These are phyloP conservation scores for Pulveroboletus frians DNA, from an alignment of 768 basidiomycete genomes.

Conservation along the genomic window DNA sequence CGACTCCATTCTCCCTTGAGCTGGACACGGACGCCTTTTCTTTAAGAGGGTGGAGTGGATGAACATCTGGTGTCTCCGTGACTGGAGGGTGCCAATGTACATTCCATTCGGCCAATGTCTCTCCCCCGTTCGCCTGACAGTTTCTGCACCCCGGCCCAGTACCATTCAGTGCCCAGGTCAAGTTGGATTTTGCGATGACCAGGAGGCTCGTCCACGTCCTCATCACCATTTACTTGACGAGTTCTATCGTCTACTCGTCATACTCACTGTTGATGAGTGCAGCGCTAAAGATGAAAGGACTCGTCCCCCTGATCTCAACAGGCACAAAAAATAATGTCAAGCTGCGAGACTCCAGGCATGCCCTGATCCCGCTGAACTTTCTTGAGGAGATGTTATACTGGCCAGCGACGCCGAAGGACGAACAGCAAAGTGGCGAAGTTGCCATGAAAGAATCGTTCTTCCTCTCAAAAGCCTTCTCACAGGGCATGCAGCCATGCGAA, in stretches of 20 bases:
- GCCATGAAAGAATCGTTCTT: constrained; percentile 46
- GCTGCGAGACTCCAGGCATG: background rate
- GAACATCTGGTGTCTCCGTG: background rate
- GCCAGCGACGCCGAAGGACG: constrained; percentile 6
- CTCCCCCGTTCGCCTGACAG: background rate
- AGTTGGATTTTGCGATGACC: constrained; percentile 8
- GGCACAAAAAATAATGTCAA: background rate
- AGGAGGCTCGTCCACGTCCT: constrained; percentile 14
- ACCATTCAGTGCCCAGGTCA: background rate
- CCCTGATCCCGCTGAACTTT: background rate
- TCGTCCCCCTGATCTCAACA: constrained; percentile 1
- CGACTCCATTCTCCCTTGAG: background rate
- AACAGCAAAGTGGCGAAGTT: constrained; percentile 8
- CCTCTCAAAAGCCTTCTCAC: constrained; percentile 65
- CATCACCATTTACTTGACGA: constrained; percentile 19
- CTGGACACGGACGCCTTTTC: background rate
- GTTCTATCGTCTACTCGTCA: constrained; percentile 31
- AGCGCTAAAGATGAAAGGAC: constrained; percentile 2
- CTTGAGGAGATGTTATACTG: constrained; percentile 21
- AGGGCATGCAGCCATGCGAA: constrained; percentile 65
- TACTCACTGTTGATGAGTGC: constrained; percentile 18
- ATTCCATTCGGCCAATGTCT: background rate
- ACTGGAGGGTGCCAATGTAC: constrained; percentile 14
- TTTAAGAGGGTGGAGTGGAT: background rate
- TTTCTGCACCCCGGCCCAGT: background rate